A percentile compares a stretch with the other conserved stretches of the same genome.
Evolutionary conservation across 129 eudicot species (phyloP).

Genomic region (Oenanthe sinensis): DNA sequence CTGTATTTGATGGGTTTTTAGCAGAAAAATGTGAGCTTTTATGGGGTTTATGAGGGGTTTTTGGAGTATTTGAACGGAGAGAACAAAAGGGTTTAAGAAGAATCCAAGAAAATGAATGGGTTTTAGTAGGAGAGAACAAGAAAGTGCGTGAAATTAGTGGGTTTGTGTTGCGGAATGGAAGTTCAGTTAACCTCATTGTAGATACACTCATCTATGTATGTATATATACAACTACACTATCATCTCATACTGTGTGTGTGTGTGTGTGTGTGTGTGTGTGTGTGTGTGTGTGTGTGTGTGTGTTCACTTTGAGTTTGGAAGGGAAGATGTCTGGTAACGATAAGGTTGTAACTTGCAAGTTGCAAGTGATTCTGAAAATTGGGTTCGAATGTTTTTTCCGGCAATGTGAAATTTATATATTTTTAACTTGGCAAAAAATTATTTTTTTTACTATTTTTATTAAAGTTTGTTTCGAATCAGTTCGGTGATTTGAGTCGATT

Average conservation of each 20-base stretch:
- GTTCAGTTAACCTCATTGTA: slow-evolving; percentile 42
- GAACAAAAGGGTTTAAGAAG: slow-evolving; percentile 34
- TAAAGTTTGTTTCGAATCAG: too few relatives aligned
- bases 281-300: too few relatives aligned
- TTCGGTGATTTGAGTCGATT: too few relatives aligned
- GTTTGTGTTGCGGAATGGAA: slow-evolving; percentile 37
- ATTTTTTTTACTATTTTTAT: too few relatives aligned
- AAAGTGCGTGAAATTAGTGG: slow-evolving; percentile 24
- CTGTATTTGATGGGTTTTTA: slow-evolving; percentile 3
- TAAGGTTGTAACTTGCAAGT: neutral
- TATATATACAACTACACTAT: neutral
- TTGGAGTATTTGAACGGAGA: slow-evolving; percentile 20
- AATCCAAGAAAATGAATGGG: slow-evolving; percentile 21
- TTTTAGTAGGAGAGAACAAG: slow-evolving; percentile 28
- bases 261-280: too few relatives aligned
- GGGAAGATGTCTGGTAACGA: neutral
- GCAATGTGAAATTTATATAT: neutral
- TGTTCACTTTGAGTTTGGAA: neutral
- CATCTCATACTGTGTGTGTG: neutral
- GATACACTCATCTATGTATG: neutral
- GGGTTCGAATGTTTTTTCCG: neutral
- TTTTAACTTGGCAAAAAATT: too few relatives aligned
- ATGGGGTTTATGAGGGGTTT: slow-evolving; percentile 14
- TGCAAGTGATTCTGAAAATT: neutral
- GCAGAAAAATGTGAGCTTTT: slow-evolving; percentile 10